Evolutionary conservation across 768 basidiomycete genomes (phyloP), one percentile per base, ranked within the genome.

Genomic region (Tylopilus vinaceipallidus): DNA sequence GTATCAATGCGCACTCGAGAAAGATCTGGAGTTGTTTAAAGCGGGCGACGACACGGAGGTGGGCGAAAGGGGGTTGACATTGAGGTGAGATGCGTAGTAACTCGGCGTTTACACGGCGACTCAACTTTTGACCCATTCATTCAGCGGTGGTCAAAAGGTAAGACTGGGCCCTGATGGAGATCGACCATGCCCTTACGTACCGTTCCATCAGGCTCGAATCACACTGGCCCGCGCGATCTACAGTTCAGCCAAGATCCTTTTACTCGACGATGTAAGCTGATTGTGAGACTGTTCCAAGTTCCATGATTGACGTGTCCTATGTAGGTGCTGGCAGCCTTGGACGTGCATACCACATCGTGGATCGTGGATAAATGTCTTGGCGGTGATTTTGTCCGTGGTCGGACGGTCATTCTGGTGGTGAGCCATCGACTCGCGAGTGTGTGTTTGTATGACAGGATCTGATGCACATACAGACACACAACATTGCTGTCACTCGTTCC

Each of bases 361-460:
- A 47, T 47, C 4, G 41, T 47, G 29, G 24, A 47, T 13, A 47
- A 44, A 17, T 47, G 41, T 16, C 20, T 47, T 1, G 22, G 29
- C 3, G 41, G 47, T 0, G 41, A 47, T 20, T 30, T 45, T 30
- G 30, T 33, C 6, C 47, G 33, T 33, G 41, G 47, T 33, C 30
- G 47, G 11, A 47, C 30, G 19, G 30, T 47, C 23, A 47, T 47
- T 44, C n/a, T 47, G n/a, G 47, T 47, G 47, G 47, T 26, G 14
- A 45, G 30, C 32, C 29, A 14, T n/a, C 13, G 5, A n/a, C 30
- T 26, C 11, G 13, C 10, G n/a, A n/a, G 29, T 30, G 29, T 9
- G n/a, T 2, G 9, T 16, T 16, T 22, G 19, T 30, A 29, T 13
- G 4, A 14, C 13, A 16, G 16, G 14, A 2, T 30, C 12, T 30